These are phyloP conservation scores for Aspergillus caelatus DNA, from an alignment of 2,329 filamentous ascomycete species.

Conservation along the genomic window DNA sequence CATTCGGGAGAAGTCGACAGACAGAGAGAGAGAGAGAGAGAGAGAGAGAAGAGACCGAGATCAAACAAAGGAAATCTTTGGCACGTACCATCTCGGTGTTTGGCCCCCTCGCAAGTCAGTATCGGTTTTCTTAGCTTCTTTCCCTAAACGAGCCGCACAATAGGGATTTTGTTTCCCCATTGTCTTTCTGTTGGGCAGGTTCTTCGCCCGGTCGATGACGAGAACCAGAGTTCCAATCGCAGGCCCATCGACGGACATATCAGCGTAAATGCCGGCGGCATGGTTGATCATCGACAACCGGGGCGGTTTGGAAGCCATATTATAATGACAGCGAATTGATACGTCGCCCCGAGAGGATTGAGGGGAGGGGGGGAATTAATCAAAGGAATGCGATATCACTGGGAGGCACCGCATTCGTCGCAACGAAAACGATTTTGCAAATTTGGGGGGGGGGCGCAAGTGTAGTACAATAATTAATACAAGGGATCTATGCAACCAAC, in stretches of 20 bases:
- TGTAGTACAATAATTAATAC: not conserved
- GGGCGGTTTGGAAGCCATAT: conserved; percentile 43
- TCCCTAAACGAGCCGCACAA: conserved; percentile 88
- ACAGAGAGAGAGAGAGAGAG: no score
- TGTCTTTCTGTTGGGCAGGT: conserved; percentile 91
- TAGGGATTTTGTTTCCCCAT: conserved; percentile 99
- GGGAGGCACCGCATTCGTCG: not conserved
- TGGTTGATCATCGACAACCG: conserved; percentile 68
- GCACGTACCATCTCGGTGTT: conserved; percentile 82
- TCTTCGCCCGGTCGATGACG: conserved; percentile 93
- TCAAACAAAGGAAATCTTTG: not conserved
- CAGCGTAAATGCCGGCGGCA: conserved; percentile 89
- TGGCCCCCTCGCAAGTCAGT: conserved; percentile 94
- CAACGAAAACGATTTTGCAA: not conserved
- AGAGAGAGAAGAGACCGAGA: not conserved
- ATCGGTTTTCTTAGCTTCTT: conserved; percentile 95
- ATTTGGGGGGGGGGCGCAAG: not conserved
- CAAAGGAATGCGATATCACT: not conserved
- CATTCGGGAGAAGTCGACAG: not conserved
- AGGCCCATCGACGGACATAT: conserved; percentile 91
- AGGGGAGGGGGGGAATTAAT: not conserved
- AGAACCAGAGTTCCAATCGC: conserved; percentile 90
- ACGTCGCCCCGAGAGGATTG: not conserved
- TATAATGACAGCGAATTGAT: not conserved
- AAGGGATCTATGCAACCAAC: not conserved